A percentile compares a stretch with the other conserved stretches of the same genome.
Evolutionary conservation across 371 early-diverging fungal species (phyloP).

Genomic region (Entomophthora muscae): DNA sequence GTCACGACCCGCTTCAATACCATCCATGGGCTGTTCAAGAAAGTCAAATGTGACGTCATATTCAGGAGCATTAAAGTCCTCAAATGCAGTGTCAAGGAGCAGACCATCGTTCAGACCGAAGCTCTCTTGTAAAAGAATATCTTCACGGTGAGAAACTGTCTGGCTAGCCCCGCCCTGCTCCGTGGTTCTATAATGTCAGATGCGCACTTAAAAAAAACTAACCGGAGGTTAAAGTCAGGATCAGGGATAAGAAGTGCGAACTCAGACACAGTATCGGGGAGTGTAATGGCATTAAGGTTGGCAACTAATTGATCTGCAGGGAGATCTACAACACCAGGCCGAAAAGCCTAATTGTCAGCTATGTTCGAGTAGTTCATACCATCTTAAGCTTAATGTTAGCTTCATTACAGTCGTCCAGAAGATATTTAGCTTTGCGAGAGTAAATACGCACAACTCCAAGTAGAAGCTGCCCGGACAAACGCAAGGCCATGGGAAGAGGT

Average conservation of each 20-base stretch:
- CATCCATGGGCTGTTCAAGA: neutral
- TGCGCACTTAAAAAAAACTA: neutral
- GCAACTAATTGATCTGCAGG: slow-evolving; percentile 56
- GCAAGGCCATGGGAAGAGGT: slow-evolving; percentile 73
- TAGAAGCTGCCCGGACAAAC: slow-evolving; percentile 90
- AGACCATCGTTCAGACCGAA: neutral
- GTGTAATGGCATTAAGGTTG: slow-evolving; percentile 61
- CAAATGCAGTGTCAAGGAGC: neutral
- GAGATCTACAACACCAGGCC: slow-evolving; percentile 73
- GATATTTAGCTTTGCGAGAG: slow-evolving; percentile 88
- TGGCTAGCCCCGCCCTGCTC: neutral
- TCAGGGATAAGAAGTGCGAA: slow-evolving; percentile 77
- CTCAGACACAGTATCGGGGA: slow-evolving; percentile 72
- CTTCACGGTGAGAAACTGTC: neutral
- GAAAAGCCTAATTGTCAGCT: slow-evolving; percentile 40
- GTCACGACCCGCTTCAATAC: neutral
- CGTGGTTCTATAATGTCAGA: no score
- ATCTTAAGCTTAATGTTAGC: slow-evolving; percentile 86
- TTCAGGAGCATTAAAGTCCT: neutral
- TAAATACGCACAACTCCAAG: slow-evolving; percentile 93
- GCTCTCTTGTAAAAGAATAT: neutral
- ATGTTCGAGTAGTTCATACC: slow-evolving; percentile 23
- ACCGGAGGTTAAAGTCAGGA: slow-evolving; percentile 32
- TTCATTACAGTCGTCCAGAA: slow-evolving; percentile 95
- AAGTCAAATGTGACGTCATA: neutral